Evolutionary conservation across 2,329 filamentous ascomycete genomes (phyloP).

Genomic region (Byssochlamys sp.): DNA sequence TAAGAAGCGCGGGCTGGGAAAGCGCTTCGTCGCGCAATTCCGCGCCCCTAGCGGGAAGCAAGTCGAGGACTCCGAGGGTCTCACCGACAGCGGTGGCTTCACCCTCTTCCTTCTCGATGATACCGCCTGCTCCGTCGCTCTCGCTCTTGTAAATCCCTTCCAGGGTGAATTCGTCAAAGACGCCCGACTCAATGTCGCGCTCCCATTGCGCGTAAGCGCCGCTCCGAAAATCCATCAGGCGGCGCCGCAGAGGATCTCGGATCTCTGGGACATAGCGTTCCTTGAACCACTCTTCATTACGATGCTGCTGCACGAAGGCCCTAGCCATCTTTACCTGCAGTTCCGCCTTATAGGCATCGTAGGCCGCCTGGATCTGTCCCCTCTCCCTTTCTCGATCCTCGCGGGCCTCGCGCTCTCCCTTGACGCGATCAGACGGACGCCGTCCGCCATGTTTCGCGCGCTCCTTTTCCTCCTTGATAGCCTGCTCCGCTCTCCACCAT

Average conservation of each 20-base stretch:
- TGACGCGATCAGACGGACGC: constrained; percentile 45
- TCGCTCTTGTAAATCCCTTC: constrained; percentile 92
- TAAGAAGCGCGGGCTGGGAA: constrained; percentile 81
- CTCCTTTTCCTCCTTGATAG: constrained; percentile 56
- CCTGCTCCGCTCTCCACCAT: constrained; percentile 57
- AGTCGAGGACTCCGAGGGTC: constrained; percentile 81
- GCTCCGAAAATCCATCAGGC: constrained; percentile 70
- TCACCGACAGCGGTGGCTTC: constrained; percentile 86
- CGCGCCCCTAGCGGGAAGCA: constrained; percentile 71
- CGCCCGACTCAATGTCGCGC: constrained; percentile 69
- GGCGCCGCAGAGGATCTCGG: constrained; percentile 61
- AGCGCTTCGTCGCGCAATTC: constrained; percentile 84
- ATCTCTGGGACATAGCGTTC: constrained; percentile 85
- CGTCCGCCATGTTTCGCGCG: constrained; percentile 50
- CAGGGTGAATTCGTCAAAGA: constrained; percentile 88
- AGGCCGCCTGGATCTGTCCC: constrained; percentile 54
- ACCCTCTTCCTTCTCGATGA: constrained; percentile 89
- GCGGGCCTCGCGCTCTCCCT: constrained; percentile 52
- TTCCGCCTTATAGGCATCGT: constrained; percentile 57
- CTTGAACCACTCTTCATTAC: constrained; percentile 94
- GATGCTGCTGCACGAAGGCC: constrained; percentile 81
- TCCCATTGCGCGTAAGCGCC: constrained; percentile 79
- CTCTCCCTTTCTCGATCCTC: constrained; percentile 56
- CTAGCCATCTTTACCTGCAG: constrained; percentile 68
- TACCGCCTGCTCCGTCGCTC: constrained; percentile 72